Evolutionary conservation across 1,284 basidiomycete genomes (phyloP).

Genomic region (Boletus semigastroideus): DNA sequence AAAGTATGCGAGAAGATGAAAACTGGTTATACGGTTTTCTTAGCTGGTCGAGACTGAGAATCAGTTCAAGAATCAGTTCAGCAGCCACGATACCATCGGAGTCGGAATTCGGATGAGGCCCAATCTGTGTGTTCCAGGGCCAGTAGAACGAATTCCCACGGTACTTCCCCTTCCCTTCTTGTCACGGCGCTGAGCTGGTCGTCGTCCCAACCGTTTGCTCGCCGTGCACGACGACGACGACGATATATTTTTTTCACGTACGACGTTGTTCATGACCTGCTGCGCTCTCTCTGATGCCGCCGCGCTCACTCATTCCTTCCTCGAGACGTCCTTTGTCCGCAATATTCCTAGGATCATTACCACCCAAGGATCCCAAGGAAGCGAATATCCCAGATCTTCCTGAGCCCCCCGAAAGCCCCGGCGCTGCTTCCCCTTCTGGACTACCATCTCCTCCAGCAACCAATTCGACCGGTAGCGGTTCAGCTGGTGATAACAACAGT

Average conservation of each 20-base stretch:
- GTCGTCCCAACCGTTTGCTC: conserved; percentile 23
- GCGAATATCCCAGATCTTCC: conserved; percentile 59
- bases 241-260: conserved; percentile 4
- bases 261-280: conserved; percentile 31
- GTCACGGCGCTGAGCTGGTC: conserved; percentile 17
- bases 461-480: conserved; percentile 77
- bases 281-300: conserved; percentile 33
- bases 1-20: too few relatives aligned
- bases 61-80: too few relatives aligned
- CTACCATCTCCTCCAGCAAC: conserved; percentile 77
- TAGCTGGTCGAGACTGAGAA: too few relatives aligned
- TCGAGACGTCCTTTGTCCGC: conserved; percentile 39
- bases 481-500: conserved; percentile 60
- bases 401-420: conserved; percentile 62
- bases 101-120: conserved; percentile 26
- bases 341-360: conserved; percentile 35
- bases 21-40: too few relatives aligned
- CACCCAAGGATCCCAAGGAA: conserved; percentile 32
- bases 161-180: conserved; percentile 17
- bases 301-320: conserved; percentile 33
- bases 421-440: conserved; percentile 51
- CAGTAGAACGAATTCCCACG: conserved; percentile 26
- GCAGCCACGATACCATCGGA: conserved; percentile 11
- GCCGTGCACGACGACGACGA: conserved; percentile 30
- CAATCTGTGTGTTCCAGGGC: background rate